Conservation (phyloP, 2,329 filamentous ascomycete species). For the Plenodomus lindquistii region DNA sequence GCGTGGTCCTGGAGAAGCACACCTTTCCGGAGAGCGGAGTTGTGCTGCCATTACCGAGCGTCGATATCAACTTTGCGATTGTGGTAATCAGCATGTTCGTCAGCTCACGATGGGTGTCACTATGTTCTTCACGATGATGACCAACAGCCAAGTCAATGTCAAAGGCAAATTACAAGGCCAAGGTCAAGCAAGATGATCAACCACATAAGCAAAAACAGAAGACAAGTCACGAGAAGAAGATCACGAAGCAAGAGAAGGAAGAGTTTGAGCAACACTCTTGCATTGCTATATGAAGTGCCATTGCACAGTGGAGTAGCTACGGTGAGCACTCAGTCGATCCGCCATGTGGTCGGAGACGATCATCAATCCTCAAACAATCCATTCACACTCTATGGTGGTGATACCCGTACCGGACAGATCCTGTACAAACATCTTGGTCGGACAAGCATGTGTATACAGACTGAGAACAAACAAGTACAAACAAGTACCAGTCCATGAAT, state of each 20-base stretch:
- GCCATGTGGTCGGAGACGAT: slow-evolving; percentile 24
- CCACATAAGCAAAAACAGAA: slow-evolving; percentile 8
- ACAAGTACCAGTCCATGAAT: neutral
- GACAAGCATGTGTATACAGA: slow-evolving; percentile 19
- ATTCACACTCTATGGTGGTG: slow-evolving; percentile 11
- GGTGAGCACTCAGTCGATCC: slow-evolving; percentile 11
- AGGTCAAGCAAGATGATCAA: neutral
- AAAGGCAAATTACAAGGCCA: neutral
- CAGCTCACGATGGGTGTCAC: too few relatives aligned
- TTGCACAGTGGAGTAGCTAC: slow-evolving; percentile 6
- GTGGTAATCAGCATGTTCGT: too few relatives aligned
- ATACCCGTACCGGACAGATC: slow-evolving; percentile 11
- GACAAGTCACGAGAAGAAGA: neutral
- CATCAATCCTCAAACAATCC: slow-evolving; percentile 17
- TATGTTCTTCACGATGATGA: neutral
- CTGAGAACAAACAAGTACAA: slow-evolving; percentile 12
- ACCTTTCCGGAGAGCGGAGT: too few relatives aligned
- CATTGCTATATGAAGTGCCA: slow-evolving; percentile 9
- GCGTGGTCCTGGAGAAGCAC: too few relatives aligned
- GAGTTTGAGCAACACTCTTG: slow-evolving; percentile 19
- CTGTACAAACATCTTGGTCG: slow-evolving; percentile 11
- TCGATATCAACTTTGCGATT: too few relatives aligned
- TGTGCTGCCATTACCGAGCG: too few relatives aligned
- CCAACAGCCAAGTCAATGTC: neutral
- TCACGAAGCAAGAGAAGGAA: neutral